These are phyloP conservation scores for Leccinum subfulvum DNA, from an alignment of 1,284 basidiomycete species.

Conservation along the genomic window DNA sequence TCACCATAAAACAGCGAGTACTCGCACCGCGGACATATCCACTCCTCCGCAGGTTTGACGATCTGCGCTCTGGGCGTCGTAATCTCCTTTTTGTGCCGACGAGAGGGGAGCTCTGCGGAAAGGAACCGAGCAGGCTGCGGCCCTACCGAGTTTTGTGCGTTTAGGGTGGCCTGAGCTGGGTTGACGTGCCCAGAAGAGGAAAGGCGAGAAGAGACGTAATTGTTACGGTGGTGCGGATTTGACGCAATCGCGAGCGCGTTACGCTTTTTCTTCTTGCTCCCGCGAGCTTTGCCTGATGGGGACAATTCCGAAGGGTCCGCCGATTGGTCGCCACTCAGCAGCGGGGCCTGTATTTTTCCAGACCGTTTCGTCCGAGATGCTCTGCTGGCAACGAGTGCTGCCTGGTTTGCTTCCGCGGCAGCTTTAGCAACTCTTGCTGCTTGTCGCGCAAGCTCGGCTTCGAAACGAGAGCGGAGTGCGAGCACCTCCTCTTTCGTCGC, in stretches of 20 bases:
- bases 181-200: conserved; percentile 53
- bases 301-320: conserved; percentile 41
- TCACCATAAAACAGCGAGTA: conserved; percentile 84
- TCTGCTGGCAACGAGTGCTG: conserved; percentile 28
- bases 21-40: conserved; percentile 88
- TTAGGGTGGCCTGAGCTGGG: conserved; percentile 38
- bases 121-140: conserved; percentile 66
- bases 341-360: conserved; percentile 37
- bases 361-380: conserved; percentile 38
- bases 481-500: conserved; percentile 67
- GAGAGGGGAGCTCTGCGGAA: conserved; percentile 61
- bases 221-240: conserved; percentile 87
- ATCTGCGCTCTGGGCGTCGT: conserved; percentile 39
- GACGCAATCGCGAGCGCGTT: conserved; percentile 82
- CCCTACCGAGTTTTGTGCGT: conserved; percentile 49
- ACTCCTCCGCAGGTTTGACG: conserved; percentile 73
- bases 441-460: conserved; percentile 67
- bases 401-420: conserved; percentile 43
- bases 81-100: conserved; percentile 36
- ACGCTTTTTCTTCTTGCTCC: conserved; percentile 84
- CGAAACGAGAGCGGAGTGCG: conserved; percentile 62
- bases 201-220: conserved; percentile 80
- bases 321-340: conserved; percentile 33
- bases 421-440: conserved; percentile 55
- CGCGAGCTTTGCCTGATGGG: conserved; percentile 37